Base-by-base conservation (phyloP, 1,284 basidiomycete species). In the Puccinia triticina region DNA sequence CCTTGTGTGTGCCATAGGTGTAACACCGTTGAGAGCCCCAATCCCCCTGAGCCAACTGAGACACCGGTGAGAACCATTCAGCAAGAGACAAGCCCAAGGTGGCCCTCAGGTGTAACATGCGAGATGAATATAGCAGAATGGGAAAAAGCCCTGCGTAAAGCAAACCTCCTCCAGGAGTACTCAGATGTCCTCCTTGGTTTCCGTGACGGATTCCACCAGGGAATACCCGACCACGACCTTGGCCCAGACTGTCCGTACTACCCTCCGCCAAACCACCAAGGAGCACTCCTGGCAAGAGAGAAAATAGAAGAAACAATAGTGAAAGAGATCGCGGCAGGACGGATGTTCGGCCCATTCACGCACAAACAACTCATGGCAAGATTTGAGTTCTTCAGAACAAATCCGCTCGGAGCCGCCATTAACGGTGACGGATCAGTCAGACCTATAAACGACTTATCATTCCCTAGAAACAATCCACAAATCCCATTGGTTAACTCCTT, bases 331-430 rank as follows among this genome's bases (percentile, higher is more conserved):
- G 50, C 32, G 10, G 73, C 73, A 7, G 53, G 53, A 0, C 10
- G 73, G 23, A 75, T 75, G 73, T 59, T 34, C 23, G 73, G 73
- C 32, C 73, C 73, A 8, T 75, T 34, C 53, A 75, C 26, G 0
- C 32, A 59, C n/a, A 32, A 57, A 34, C 23, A 75, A 37, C 46
- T 75, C 2, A 10, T 26, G 5, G 2, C 3, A 1, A 46, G 14
- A 46, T 55, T 59, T 8, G 10, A 2, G 0, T 75, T 75, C 53
- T 75, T 75, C 23, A 0, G 53, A 23, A 18, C 73, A 4, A 75
- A 26, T 32, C 73, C 73, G 1, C 32, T 75, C 16, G 73, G 43
- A 8, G 43, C 43, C 8, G 43, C 43, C 7, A 46, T 46, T 8
- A 46, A 46, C 43, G 43, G 43, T 18, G 73, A 75, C 29, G 73